phyloP scores from a whole-genome alignment of 2,329 filamentous ascomycete species.

The Elsinoe fawcettii region DNA sequence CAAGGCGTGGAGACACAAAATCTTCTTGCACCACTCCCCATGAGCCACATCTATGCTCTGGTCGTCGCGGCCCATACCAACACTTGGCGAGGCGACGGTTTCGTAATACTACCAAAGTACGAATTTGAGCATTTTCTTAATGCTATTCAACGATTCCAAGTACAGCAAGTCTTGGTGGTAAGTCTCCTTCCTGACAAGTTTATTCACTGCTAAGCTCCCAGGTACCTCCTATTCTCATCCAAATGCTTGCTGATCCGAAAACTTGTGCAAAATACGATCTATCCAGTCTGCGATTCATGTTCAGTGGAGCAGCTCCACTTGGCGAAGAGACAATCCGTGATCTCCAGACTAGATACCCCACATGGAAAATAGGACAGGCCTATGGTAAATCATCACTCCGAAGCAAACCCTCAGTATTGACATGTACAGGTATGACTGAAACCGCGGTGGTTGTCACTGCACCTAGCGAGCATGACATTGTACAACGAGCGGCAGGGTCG shows the following conservation, averaged over 20 bases:
- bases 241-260: conserved; percentile 55
- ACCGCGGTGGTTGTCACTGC: conserved; percentile 58
- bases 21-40: conserved; percentile 57
- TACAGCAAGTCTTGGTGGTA: conserved; percentile 54
- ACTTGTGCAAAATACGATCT: conserved; percentile 58
- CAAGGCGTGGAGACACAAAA: conserved; percentile 4
- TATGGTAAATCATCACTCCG: conserved; percentile 48
- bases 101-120: conserved; percentile 63
- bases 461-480: conserved; percentile 53
- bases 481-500: conserved; percentile 59
- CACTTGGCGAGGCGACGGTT: conserved; percentile 59
- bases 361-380: conserved; percentile 50
- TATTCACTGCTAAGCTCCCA: conserved; percentile 23
- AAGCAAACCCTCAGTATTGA: not conserved
- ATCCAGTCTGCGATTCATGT: conserved; percentile 53
- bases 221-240: conserved; percentile 70
- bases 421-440: conserved; percentile 56
- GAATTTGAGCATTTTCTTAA: conserved; percentile 54
- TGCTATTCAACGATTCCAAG: conserved; percentile 58
- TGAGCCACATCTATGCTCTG: conserved; percentile 70
- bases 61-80: conserved; percentile 56
- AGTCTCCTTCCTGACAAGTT: not conserved
- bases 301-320: conserved; percentile 65
- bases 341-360: conserved; percentile 51
- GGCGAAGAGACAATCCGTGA: conserved; percentile 61